Conservation (phyloP, 805 yeast species). For the Candida xiaguanensis region DNA sequence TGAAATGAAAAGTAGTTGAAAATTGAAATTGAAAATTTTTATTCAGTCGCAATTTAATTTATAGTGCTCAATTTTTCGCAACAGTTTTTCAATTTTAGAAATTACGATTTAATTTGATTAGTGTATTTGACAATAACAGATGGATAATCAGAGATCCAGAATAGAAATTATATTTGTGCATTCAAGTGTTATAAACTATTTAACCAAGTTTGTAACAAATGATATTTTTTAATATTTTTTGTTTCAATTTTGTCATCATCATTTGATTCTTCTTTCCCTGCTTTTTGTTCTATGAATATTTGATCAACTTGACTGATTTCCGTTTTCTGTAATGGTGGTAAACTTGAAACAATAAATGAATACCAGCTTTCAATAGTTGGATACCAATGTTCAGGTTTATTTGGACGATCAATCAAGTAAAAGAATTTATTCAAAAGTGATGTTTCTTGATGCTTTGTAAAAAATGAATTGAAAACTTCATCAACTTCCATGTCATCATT, state of each 20-base stretch:
- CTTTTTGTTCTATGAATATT: constrained; percentile 29
- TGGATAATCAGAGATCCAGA: no score
- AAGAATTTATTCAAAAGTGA: constrained; percentile 7
- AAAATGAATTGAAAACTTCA: neutral
- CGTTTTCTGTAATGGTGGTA: constrained; percentile 24
- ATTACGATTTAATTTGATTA: no score
- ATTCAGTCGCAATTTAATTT: neutral
- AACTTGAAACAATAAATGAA: constrained; percentile 12
- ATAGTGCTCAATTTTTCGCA: no score
- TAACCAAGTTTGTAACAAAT: constrained; percentile 5
- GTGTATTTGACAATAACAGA: no score
- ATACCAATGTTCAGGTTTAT: constrained; percentile 6
- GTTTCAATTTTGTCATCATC: constrained; percentile 7
- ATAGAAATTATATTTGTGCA: no score
- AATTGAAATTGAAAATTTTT: neutral
- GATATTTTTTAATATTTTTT: constrained; percentile 1
- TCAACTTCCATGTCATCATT: constrained; percentile 17
- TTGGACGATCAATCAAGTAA: constrained; percentile 7
- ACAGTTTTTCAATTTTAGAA: no score
- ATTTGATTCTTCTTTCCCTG: constrained; percentile 8
- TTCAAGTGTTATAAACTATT: no score
- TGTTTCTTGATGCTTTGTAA: constrained; percentile 1
- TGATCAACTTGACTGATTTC: constrained; percentile 35
- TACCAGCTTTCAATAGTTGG: constrained; percentile 10
- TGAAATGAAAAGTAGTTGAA: neutral